phyloP scores from a whole-genome alignment of 2,329 filamentous ascomycete species.

The Dactylellina drechsleri region DNA sequence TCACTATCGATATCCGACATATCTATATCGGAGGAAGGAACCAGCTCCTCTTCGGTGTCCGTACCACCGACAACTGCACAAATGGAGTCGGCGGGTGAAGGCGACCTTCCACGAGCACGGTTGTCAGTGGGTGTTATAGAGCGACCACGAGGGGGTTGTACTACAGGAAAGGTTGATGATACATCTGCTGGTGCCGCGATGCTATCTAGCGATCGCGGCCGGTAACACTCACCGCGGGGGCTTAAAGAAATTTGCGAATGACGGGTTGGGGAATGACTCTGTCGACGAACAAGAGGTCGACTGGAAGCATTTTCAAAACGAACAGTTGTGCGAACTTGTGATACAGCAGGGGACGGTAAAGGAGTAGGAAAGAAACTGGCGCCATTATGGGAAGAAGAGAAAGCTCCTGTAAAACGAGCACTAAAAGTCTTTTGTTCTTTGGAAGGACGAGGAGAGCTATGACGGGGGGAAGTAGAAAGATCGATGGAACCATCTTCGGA shows the following conservation, averaged over 20 bases:
- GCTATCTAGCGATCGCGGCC: slow-evolving; percentile 54
- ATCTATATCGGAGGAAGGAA: slow-evolving; percentile 50
- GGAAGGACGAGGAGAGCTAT: slow-evolving; percentile 36
- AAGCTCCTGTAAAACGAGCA: slow-evolving; percentile 51
- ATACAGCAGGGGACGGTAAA: slow-evolving; percentile 51
- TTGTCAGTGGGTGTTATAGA: slow-evolving; percentile 54
- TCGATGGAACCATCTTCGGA: slow-evolving; percentile 53
- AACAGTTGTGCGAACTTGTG: slow-evolving; percentile 50
- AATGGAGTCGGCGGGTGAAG: slow-evolving; percentile 53
- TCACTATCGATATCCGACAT: slow-evolving; percentile 41
- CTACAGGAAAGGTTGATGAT: slow-evolving; percentile 24
- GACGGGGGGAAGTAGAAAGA: slow-evolving; percentile 48
- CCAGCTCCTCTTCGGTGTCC: slow-evolving; percentile 53
- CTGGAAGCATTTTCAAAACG: slow-evolving; percentile 43
- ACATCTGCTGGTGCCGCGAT: slow-evolving; percentile 38
- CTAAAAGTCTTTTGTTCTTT: slow-evolving; percentile 51
- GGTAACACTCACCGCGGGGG: slow-evolving; percentile 54
- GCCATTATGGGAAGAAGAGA: slow-evolving; percentile 41
- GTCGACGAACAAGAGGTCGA: slow-evolving; percentile 51
- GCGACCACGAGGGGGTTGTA: slow-evolving; percentile 39
- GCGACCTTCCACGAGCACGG: slow-evolving; percentile 54
- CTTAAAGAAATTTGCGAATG: slow-evolving; percentile 46
- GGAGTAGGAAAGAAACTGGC: slow-evolving; percentile 48
- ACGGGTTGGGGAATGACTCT: slow-evolving; percentile 53
- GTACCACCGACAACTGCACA: slow-evolving; percentile 55